Evolutionary conservation across 2,329 filamentous ascomycete genomes (phyloP).

Genomic region (Orbilia brochopaga): DNA sequence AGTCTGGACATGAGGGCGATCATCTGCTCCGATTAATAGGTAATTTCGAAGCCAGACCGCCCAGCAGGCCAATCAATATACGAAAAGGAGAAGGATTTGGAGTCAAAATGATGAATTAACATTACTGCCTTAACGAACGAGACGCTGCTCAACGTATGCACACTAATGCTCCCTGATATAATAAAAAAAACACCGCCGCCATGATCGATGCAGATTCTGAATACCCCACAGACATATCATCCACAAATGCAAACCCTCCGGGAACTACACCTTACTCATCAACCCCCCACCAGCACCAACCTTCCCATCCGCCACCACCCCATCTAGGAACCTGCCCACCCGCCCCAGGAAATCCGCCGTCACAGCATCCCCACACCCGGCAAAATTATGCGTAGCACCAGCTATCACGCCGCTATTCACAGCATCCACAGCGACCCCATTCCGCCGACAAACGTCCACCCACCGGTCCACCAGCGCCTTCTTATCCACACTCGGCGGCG

Average conservation of each 20-base stretch:
- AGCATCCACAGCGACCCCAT: slow-evolving; percentile 62
- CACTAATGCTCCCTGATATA: too few species aligned
- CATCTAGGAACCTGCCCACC: slow-evolving; percentile 62
- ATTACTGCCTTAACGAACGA: too few species aligned
- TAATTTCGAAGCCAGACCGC: not conserved
- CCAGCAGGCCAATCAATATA: too few species aligned
- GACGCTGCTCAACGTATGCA: too few species aligned
- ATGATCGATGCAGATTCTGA: too few species aligned
- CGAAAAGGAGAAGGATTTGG: too few species aligned
- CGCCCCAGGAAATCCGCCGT: slow-evolving; percentile 62
- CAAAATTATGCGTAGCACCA: slow-evolving; percentile 63
- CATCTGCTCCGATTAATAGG: not conserved
- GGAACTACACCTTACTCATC: slow-evolving; percentile 32
- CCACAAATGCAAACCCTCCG: too few species aligned
- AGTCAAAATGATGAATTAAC: too few species aligned
- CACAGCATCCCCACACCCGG: slow-evolving; percentile 60
- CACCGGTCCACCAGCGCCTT: slow-evolving; percentile 66
- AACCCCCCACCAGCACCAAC: slow-evolving; percentile 7
- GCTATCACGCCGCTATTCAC: slow-evolving; percentile 61
- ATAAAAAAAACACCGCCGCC: slow-evolving; percentile 8
- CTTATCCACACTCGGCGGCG: slow-evolving; percentile 67
- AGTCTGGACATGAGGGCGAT: not conserved
- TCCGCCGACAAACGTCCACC: slow-evolving; percentile 59
- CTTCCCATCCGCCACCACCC: slow-evolving; percentile 13
- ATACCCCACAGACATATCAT: too few species aligned